phyloP scores from a whole-genome alignment of 1,284 basidiomycete genomes.

The Cryptococcus hybrid region DNA sequence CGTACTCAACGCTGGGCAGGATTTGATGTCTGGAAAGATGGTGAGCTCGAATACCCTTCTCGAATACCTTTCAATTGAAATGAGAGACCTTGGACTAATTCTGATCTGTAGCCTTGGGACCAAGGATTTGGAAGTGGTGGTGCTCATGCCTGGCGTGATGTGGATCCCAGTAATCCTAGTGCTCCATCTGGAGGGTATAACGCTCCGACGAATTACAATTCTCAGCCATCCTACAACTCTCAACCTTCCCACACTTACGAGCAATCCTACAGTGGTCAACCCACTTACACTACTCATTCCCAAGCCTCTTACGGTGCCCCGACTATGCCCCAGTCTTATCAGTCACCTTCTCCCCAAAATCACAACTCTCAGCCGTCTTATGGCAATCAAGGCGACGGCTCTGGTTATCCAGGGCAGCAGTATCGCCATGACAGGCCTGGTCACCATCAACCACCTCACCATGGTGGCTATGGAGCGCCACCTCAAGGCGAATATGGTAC shows the following conservation, averaged over 20 bases:
- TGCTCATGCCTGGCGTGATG: constrained; percentile 39
- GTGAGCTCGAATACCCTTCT: constrained; percentile 14
- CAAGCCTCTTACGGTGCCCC: background rate
- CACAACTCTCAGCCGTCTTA: background rate
- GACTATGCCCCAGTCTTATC: constrained; percentile 2
- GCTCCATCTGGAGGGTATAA: background rate
- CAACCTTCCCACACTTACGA: constrained; percentile 1
- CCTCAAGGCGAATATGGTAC: background rate
- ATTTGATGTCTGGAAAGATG: constrained; percentile 46
- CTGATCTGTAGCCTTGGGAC: constrained; percentile 41
- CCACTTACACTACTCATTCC: too few relatives aligned
- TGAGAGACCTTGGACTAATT: background rate
- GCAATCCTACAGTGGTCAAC: background rate
- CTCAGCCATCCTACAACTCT: constrained; percentile 3
- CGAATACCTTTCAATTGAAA: background rate
- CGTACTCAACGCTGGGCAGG: constrained; percentile 46
- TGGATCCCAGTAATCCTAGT: background rate
- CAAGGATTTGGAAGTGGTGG: constrained; percentile 48
- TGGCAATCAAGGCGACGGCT: background rate
- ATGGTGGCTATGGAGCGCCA: background rate
- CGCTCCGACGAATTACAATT: background rate
- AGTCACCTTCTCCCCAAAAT: background rate
- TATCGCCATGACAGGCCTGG: too few relatives aligned
- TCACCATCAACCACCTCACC: constrained; percentile 1
- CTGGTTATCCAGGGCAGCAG: background rate